phyloP scores from a whole-genome alignment of 257 asterid genomes.

The Solanum chilense region DNA sequence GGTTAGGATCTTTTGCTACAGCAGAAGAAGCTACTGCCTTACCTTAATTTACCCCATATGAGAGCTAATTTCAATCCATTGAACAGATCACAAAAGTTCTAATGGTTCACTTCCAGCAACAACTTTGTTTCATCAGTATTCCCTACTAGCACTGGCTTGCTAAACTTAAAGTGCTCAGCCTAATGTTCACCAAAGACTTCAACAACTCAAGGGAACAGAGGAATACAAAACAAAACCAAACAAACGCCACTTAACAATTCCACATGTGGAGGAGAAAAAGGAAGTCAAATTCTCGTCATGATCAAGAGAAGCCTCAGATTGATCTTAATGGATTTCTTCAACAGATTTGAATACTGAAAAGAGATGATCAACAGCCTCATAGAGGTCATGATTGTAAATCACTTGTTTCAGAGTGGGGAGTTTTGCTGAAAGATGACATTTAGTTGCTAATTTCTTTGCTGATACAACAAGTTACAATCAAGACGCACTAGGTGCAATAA shows the following conservation, averaged over 20 bases:
- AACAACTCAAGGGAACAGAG: conserved; percentile 60
- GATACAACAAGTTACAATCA: conserved; percentile 42
- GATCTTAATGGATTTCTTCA: conserved; percentile 84
- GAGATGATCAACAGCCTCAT: conserved; percentile 26
- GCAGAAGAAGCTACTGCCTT: conserved; percentile 72
- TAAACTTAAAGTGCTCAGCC: conserved; percentile 77
- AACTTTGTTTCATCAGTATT: conserved; percentile 36
- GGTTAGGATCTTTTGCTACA: conserved; percentile 92
- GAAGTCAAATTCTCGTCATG: conserved; percentile 16
- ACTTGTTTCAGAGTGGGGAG: conserved; percentile 20
- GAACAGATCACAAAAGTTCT: conserved; percentile 85
- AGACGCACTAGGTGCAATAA: conserved; percentile 52
- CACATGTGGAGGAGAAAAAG: conserved; percentile 7
- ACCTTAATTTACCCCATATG: background rate
- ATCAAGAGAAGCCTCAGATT: conserved; percentile 66
- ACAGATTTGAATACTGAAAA: conserved; percentile 38
- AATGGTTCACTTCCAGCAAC: conserved; percentile 64
- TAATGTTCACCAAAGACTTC: conserved; percentile 76
- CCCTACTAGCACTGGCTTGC: conserved; percentile 33
- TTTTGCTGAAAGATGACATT: conserved; percentile 13
- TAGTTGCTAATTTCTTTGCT: conserved; percentile 9
- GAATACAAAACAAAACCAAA: conserved; percentile 10
- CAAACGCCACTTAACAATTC: conserved; percentile 10
- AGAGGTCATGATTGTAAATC: background rate
- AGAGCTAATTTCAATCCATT: conserved; percentile 69